These are phyloP conservation scores for Zygosaccharomyces pseudobailii DNA, from an alignment of 1,139 yeast species.

Conservation along the genomic window DNA sequence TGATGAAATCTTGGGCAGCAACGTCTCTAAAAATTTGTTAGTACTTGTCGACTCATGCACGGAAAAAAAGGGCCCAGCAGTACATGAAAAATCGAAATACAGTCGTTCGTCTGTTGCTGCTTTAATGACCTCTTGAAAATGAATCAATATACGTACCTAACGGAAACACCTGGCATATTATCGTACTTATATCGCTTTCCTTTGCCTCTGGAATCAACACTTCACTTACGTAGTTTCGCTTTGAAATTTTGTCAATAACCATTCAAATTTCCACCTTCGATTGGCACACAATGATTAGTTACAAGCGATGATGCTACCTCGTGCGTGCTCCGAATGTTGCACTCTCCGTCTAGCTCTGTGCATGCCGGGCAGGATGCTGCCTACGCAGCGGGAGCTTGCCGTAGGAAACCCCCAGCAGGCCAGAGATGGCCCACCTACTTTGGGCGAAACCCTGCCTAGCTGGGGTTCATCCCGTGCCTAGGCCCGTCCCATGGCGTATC, in stretches of 20 bases:
- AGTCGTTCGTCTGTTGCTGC: neutral
- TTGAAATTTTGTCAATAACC: slow-evolving; percentile 2
- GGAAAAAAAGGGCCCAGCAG: neutral
- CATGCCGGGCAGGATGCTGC: neutral
- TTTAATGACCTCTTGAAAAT: neutral
- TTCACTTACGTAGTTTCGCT: neutral
- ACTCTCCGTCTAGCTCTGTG: neutral
- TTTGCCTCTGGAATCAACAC: slow-evolving; percentile 1
- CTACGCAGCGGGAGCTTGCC: neutral
- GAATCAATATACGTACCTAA: slow-evolving; percentile 64
- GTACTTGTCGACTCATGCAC: neutral
- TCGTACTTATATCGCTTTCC: slow-evolving; percentile 24
- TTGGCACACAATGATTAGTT: slow-evolving; percentile 2
- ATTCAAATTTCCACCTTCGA: neutral
- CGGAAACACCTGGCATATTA: slow-evolving; percentile 98
- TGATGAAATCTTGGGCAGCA: slow-evolving; percentile 99
- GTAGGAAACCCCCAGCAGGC: neutral
- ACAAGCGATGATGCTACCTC: slow-evolving; percentile 1
- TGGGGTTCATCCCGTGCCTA: neutral
- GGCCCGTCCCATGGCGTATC: too few species aligned
- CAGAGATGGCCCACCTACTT: neutral
- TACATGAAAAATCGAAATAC: neutral
- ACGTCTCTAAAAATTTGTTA: slow-evolving; percentile 68
- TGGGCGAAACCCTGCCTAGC: neutral
- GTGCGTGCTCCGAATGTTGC: neutral